Evolutionary conservation across 345 rosid genomes (phyloP), one percentile per base, ranked within the genome.

Genomic region (Mercurialis annua): DNA sequence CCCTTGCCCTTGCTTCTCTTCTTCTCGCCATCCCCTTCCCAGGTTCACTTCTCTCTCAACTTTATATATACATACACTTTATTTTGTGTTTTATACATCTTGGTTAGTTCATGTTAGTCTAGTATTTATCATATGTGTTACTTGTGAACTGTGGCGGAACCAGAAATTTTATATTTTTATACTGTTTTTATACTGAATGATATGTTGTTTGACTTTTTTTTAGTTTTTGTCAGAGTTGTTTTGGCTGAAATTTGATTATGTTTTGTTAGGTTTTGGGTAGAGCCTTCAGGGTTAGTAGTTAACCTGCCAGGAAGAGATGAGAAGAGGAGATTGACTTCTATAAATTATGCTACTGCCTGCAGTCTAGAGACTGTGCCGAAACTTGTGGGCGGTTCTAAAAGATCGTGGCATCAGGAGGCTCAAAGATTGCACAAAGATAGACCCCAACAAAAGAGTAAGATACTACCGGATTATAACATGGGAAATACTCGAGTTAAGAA

Each of bases 1-100:
- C 48, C 69, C 77, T 64, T 74, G 71, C 76, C 77, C 78, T 36
- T 71, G 76, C 50, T 70, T 55, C 55, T 43, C 68, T 67, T 75
- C 70, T 80, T 26, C 62, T 21, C 53, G 62, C 20, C 26, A 26
- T 46, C 49, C 78, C 51, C 56, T 77, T 33, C 73, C 66, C 67
- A 82, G 91, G 91, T 86, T 63, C 65, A 6, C 47, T 52, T 55
- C 21, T 38, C 38, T 50, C 51, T 46, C 18, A 16, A 15, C 16
- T 24, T 38, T 17, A 14, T 30, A 4, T n/a, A 27, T 54, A 33
- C 33, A n/a, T 29, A 30, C 50, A 6, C 42, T 11, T 7, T 15
- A 1, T 49, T 12, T n/a, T n/a, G 10, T 31, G 6, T 3, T 5
- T 48, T 49, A 1, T 64, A 12, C 33, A 20, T 21, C 29, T n/a